Evolutionary conservation across 257 asterid genomes (phyloP), one percentile per base, ranked within the genome.

Genomic region (Penstemon barbatus): DNA sequence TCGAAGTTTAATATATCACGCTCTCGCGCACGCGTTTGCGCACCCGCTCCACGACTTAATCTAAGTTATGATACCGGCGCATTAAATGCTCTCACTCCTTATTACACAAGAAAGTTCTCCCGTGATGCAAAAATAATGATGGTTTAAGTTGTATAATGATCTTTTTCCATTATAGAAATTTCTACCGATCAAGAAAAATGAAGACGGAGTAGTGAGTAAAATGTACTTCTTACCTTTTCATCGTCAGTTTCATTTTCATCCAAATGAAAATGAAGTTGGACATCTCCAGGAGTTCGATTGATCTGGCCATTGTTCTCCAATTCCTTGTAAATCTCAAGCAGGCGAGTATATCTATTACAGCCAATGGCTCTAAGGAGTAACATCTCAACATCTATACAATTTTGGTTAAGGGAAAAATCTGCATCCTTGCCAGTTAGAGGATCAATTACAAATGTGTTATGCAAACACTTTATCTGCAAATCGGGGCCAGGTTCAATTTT

Each of bases 401-500:
- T 87, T 67, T 80, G 88, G 69, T 89, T 76, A 71, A 94, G 87
- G 72, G 76, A 83, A 85, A 94, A 83, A 61, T 86, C 89, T 65
- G 99, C 95, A 75, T 87, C 96, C 84, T 84, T 89, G 68, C 87
- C 89, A 51, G 92, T 86, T 73, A 70, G 77, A 70, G 97, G 99
- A 77, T 94, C 99, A 83, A 89, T 87, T 54, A 86, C 88, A 83
- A 91, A 91, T 71, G 96, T 73, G 84, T 96, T 91, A 71, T 94
- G 98, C 58, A 79, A 74, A 76, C 98, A 91, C 82, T 87, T 91
- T 65, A 94, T 91, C 80, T 88, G 95, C 86, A 87, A 79, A 80
- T 94, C 97, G 7, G 82, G 77, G 68, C 93, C 90, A 8, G 99
- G 99, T 84, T 94, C 97, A 82, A 94, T 85, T 82, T 89, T 94